Evolutionary conservation across 306 rosid genomes (phyloP).

Genomic region (Quercus gilva): DNA sequence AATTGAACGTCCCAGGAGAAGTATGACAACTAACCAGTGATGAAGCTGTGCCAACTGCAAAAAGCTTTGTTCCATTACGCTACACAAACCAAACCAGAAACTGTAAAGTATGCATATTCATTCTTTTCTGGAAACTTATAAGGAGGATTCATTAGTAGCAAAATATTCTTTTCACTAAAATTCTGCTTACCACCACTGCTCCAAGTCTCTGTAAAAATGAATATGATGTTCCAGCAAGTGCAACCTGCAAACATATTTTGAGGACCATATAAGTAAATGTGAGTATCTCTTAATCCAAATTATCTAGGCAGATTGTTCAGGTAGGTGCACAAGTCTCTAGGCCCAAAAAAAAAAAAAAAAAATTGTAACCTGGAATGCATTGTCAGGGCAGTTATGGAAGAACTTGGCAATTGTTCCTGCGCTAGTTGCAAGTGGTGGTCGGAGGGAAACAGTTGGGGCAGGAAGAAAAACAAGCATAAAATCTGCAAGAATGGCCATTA

Average conservation of each 20-base stretch:
- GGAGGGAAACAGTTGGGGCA: slow-evolving; percentile 87
- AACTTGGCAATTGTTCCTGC: slow-evolving; percentile 78
- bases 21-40: slow-evolving; percentile 68
- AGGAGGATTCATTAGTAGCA: neutral
- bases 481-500: slow-evolving; percentile 94
- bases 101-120: slow-evolving; percentile 17
- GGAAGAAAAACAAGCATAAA: slow-evolving; percentile 93
- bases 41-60: slow-evolving; percentile 86
- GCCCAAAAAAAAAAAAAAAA: neutral
- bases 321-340: neutral
- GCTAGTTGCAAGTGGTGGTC: slow-evolving; percentile 57
- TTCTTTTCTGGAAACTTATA: neutral
- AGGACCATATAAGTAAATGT: slow-evolving; percentile 11
- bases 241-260: slow-evolving; percentile 36
- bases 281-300: neutral
- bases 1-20: neutral
- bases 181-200: slow-evolving; percentile 61
- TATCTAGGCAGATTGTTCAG: slow-evolving; percentile 11
- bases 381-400: slow-evolving; percentile 94
- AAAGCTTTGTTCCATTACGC: slow-evolving; percentile 92
- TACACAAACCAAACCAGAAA: slow-evolving; percentile 35
- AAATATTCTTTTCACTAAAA: slow-evolving; percentile 2
- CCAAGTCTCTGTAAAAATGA: slow-evolving; percentile 50
- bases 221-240: slow-evolving; percentile 54
- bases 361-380: slow-evolving; percentile 80